Percentiles rank a stretch among this genome's conserved stretches.
Evolutionary conservation across 768 basidiomycete genomes (phyloP).

Genomic region (Kwoniella pini): DNA sequence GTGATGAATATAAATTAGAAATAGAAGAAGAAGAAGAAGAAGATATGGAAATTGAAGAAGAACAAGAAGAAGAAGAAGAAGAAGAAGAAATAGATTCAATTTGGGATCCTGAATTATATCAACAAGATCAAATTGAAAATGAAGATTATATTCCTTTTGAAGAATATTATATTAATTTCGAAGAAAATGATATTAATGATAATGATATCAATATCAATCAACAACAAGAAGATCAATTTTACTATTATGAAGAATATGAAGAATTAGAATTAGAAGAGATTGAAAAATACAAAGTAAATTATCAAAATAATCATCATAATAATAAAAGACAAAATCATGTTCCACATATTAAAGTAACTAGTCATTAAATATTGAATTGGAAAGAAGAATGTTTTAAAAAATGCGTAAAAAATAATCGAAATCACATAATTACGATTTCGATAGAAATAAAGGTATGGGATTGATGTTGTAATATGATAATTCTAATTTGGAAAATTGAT

Average conservation of each 20-base stretch:
- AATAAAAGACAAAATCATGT: not conserved
- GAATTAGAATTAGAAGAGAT: not conserved
- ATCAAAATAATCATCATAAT: not conserved
- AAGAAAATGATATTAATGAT: slow-evolving; percentile 6
- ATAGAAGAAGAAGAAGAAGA: not conserved
- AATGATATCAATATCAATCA: too few relatives aligned
- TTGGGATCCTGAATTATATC: slow-evolving; percentile 13
- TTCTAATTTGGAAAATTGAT: too few relatives aligned
- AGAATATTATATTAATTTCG: slow-evolving; percentile 23
- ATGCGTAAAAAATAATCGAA: too few relatives aligned
- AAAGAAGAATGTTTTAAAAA: too few relatives aligned
- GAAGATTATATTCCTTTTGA: slow-evolving; percentile 13
- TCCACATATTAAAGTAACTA: not conserved
- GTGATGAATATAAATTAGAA: too few relatives aligned
- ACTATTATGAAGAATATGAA: slow-evolving; percentile 12
- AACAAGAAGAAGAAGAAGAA: slow-evolving; percentile 2
- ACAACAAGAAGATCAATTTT: slow-evolving; percentile 10
- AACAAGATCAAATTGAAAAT: slow-evolving; percentile 5
- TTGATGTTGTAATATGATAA: too few relatives aligned
- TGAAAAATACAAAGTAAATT: not conserved
- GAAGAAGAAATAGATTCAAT: slow-evolving; percentile 7
- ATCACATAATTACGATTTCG: too few relatives aligned
- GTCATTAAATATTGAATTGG: not conserved
- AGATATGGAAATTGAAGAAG: slow-evolving; percentile 3
- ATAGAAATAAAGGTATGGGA: too few relatives aligned